Evolutionary conservation across 1,284 basidiomycete genomes (phyloP).

Genomic region (Ceratobasidium papillatum): DNA sequence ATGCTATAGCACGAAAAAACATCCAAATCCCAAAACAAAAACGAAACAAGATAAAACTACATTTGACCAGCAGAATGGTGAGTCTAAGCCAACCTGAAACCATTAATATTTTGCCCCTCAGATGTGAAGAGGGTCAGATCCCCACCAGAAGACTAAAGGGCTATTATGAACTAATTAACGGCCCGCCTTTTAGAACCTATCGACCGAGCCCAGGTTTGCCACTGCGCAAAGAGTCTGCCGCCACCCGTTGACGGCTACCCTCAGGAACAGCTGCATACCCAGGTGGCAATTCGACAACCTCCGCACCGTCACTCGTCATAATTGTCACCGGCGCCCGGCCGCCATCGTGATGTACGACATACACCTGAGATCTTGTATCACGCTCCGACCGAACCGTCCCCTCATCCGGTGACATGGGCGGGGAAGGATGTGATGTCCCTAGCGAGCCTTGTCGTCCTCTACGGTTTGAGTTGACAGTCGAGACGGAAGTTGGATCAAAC

Average conservation of each 20-base stretch:
- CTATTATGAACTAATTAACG: too few relatives aligned
- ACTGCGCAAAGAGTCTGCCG: neutral
- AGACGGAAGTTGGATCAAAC: slow-evolving; percentile 10
- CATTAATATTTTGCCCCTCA: too few relatives aligned
- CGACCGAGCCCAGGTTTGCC: slow-evolving; percentile 5
- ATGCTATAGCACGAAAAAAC: neutral
- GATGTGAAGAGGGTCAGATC: too few relatives aligned
- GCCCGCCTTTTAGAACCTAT: neutral
- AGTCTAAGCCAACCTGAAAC: neutral
- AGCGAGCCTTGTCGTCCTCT: neutral
- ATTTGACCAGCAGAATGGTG: neutral
- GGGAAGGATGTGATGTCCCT: neutral
- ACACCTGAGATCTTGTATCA: slow-evolving; percentile 39
- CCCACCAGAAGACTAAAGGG: too few relatives aligned
- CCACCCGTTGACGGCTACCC: slow-evolving; percentile 13
- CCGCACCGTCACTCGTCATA: slow-evolving; percentile 42
- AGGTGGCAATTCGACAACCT: slow-evolving; percentile 43
- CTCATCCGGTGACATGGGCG: slow-evolving; percentile 11
- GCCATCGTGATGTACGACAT: slow-evolving; percentile 43
- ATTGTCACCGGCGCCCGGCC: slow-evolving; percentile 43
- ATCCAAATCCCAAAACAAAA: neutral
- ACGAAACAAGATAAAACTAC: neutral
- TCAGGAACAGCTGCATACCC: slow-evolving; percentile 31
- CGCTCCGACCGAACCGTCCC: neutral
- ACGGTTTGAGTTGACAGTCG: neutral